Base-by-base conservation (phyloP, 2,329 filamentous ascomycete species). In the Penicillium sp. region DNA sequence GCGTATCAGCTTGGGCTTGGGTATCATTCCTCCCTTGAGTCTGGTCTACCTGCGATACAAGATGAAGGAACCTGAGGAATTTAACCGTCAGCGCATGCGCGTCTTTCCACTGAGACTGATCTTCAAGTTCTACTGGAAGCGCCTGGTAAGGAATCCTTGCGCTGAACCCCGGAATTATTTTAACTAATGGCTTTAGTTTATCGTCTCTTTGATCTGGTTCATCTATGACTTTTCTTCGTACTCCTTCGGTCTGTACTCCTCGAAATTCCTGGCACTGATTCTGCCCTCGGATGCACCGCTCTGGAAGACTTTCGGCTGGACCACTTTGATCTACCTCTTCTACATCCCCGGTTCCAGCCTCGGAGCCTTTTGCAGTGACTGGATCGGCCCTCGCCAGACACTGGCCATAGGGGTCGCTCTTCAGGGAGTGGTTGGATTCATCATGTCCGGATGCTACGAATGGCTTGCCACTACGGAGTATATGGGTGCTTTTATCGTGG, bases 171-270 rank as follows among this genome's bases (percentile, higher is more conserved):
- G 8, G 6, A 8, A 26, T 8, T 26, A 5, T 26, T 26, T 2
- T 8, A 1, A 26, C 26, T 26, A 52, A 22, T 9, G 0, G 31
- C 4, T 24, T 6, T 52, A 76, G 73, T 67, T 84, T 1, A 75
- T 88, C 21, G 89, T 95, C 54, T 86, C 84, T 60, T 65, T 87
- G 22, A 90, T 96, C 69, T 96, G 91, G 91, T 95, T 95, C 74
- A 83, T 93, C 61, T 96, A 92, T 71, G 87, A 92, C 82, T 96
- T 96, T 75, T 90, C 88, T 2, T 79, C 86, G 3, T 96, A 96
- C 72, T 88, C 89, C 0, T 96, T 96, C 71, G 84, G 89, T 52
- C 91, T 96, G 67, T 97, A 95, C 78, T 90, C 89, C 0, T 87
- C 88, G 1, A 83, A 86, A 27, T 80, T 77, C 77, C 63, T 81